phyloP scores from a whole-genome alignment of 2,329 filamentous ascomycete genomes.

The Clathrospora elynae region DNA sequence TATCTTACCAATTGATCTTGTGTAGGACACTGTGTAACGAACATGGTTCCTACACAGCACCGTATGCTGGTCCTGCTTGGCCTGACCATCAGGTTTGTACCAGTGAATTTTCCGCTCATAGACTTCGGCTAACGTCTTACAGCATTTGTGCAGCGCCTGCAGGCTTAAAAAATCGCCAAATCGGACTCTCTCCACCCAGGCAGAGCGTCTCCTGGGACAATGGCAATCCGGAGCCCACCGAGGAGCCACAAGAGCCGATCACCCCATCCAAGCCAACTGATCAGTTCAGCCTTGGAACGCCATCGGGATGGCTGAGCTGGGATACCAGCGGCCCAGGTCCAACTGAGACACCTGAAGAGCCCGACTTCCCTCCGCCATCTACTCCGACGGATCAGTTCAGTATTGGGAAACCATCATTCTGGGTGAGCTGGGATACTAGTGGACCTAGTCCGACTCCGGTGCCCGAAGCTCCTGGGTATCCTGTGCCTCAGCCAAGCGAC shows the following conservation, averaged over 20 bases:
- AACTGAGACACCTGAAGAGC: conserved; percentile 8
- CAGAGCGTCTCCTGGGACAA: conserved; percentile 28
- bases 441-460: conserved; percentile 6
- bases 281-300: conserved; percentile 15
- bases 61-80: conserved; percentile 34
- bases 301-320: conserved; percentile 17
- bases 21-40: conserved; percentile 6
- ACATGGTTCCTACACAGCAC: conserved; percentile 34
- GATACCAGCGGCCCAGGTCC: conserved; percentile 10
- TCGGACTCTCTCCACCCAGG: conserved; percentile 21
- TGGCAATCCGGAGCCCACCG: conserved; percentile 16
- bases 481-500: conserved; percentile 12
- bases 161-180: conserved; percentile 22
- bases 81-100: conserved; percentile 31
- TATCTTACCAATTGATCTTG: conserved; percentile 8
- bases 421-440: conserved; percentile 22
- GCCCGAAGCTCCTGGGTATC: conserved; percentile 11
- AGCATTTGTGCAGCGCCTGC: conserved; percentile 32
- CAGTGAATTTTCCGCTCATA: background rate
- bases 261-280: conserved; percentile 12
- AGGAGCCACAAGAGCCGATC: conserved; percentile 15
- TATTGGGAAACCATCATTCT: conserved; percentile 21
- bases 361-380: conserved; percentile 13
- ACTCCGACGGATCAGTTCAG: conserved; percentile 24
- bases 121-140: conserved; percentile 6